Evolutionary conservation across 345 rosid genomes (phyloP), one percentile per base, ranked within the genome.

Genomic region (Linum trigynum): DNA sequence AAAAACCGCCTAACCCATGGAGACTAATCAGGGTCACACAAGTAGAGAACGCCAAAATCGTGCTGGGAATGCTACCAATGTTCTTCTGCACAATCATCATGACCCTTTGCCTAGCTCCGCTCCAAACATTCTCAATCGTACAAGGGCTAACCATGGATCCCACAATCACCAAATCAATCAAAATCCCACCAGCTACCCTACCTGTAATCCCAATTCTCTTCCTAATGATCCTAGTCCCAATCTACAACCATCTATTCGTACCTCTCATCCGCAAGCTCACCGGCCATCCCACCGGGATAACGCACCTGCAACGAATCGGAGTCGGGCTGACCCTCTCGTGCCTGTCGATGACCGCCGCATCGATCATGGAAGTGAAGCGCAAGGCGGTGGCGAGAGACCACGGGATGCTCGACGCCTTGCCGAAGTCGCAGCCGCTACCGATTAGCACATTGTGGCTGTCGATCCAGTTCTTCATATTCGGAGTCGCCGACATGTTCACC

Each of bases 21-120:
- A 86, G 68, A 62, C 84, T 84, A 45, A 79, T 84, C 77, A 73
- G 77, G 61, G 81, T 86, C 38, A 86, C 89, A 1, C 86, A 82
- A 76, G 92, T 84, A 8, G 89, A 86, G 67, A 81, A 71, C 4
- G 87, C 83, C 15, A 84, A 86, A 65, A 73, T 79, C 65, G 32
- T 84, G n/a, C 68, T 79, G 0, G 78, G 84, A 38, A 72, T 86
- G 79, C 6, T 76, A 32, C 89, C 87, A 14, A 59, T 86, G 38
- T 86, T 84, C 56, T 70, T 79, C 39, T 84, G 85, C 72, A 82
- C 91, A 42, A 79, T 86, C 48, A 70, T 84, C 59, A 84, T 82
- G 88, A 86, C 91, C 69, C 78, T 78, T 45, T 75, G 79, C 57
- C 69, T 78, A 39, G 76, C 65, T 10, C 65, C 39, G 65, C 65